Base-by-base conservation (phyloP, 805 yeast genomes). In the Candida hungchunana region DNA sequence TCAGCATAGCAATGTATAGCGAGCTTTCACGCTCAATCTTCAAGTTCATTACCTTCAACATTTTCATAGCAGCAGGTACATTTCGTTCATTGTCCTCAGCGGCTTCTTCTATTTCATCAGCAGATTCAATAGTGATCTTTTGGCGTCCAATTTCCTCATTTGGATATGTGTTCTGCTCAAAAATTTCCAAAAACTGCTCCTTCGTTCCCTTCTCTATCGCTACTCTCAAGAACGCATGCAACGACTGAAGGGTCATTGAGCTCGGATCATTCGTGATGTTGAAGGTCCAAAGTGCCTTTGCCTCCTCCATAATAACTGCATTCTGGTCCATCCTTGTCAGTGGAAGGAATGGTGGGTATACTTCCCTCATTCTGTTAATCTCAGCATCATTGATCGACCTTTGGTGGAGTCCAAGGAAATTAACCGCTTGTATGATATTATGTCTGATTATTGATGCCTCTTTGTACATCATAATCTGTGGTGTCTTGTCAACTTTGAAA, bases 251-350 rank as follows among this genome's bases (percentile, higher is more conserved):
- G 20, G 62, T 67, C 9, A 82, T 58, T 18, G 63, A 58, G 0
- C 58, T 48, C 0, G 80, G 79, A 29, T 62, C 56, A 22, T 56
- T 51, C 15, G 70, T 55, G 17, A 75, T 40, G 11, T 75, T 61
- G 48, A 69, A 77, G 2, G 71, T 69, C 79, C 94, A 75, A 6
- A 90, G 39, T 0, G 97, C 97, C 40, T 76, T 69, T 0, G 90
- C 76, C 58, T 90, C 97, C 0, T 81, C 78, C 28, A 82, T 36
- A 1, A 85, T 59, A 42, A 77, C 70, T 16, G 64, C 52, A 11
- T 55, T 42, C 4, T 62, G 43, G 2, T 48, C 47, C 7, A 83
- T 53, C 7, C 65, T 64, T 1, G 64, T 47, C 1, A 75, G 52
- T 1, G 96, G 89, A 27, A 90, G 61, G 39, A 90, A 74, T 3